Base-by-base conservation (phyloP, 306 rosid species). In the Lagenaria siceraria region DNA sequence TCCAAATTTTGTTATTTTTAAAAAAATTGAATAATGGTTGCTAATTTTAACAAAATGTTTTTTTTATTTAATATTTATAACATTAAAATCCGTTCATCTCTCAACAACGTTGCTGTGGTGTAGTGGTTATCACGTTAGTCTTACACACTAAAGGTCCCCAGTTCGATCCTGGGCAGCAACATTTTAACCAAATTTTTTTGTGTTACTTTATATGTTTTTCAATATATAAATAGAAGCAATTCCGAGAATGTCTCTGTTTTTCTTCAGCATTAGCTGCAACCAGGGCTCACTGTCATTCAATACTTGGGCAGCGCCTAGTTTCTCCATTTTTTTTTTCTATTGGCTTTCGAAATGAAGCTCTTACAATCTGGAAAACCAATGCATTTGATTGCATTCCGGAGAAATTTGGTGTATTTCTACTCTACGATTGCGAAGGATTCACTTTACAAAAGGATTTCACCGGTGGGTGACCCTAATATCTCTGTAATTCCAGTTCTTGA, bases 41-140 rank as follows among this genome's bases (percentile, higher is more conserved):
- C 36, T 33, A 33, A 33, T 33, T 33, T 5, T 33, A 33, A 0
- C 36, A 33, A 29, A 29, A 29, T n/a, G n/a, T n/a, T n/a, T n/a
- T n/a, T n/a, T n/a, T n/a, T n/a, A n/a, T n/a, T n/a, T n/a, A n/a
- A n/a, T n/a, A n/a, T n/a, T n/a, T n/a, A n/a, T n/a, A n/a, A n/a
- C n/a, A n/a, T n/a, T n/a, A n/a, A n/a, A n/a, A n/a, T n/a, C n/a
- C n/a, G n/a, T n/a, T n/a, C n/a, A n/a, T n/a, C 33, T 29, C 33
- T 29, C 33, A 40, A 8, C 3, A 1, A 40, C 8, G 97, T 90
- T 90, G 96, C 89, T 84, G 93, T 93, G 93, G 96, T 91, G 98
- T 87, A 91, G 93, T 87, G 97, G 97, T 93, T 88, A 93, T 89
- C 93, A 90, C 95, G 96, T 89, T 82, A 89, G 98, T 91, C 88